These are phyloP conservation scores for Lachnellula hyalina DNA, from an alignment of 2,329 filamentous ascomycete species.

Conservation along the genomic window DNA sequence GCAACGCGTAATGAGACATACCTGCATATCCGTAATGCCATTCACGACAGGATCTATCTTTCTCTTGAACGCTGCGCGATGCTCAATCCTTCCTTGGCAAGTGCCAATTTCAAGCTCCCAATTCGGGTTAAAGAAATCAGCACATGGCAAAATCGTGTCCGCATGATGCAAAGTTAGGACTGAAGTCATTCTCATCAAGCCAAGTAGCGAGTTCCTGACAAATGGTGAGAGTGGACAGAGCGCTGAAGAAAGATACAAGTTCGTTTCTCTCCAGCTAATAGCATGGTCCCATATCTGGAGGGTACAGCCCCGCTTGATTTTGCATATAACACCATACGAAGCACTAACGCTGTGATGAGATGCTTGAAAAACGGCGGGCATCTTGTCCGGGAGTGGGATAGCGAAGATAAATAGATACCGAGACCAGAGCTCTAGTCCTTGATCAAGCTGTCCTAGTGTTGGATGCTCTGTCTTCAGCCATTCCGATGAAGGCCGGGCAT, in stretches of 20 bases:
- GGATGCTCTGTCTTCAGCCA: constrained; percentile 42
- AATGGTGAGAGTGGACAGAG: constrained; percentile 24
- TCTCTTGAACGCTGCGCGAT: constrained; percentile 50
- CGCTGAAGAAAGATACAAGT: constrained; percentile 28
- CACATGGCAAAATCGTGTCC: constrained; percentile 53
- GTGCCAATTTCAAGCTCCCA: constrained; percentile 60
- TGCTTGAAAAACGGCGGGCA: constrained; percentile 55
- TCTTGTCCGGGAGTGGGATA: constrained; percentile 36
- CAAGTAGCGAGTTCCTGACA: constrained; percentile 25
- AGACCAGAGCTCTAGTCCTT: constrained; percentile 41
- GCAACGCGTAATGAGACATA: neutral
- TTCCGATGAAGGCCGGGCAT: constrained; percentile 35
- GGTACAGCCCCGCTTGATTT: constrained; percentile 53
- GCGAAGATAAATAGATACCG: constrained; percentile 44
- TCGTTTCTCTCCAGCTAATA: constrained; percentile 52
- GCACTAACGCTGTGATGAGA: constrained; percentile 58
- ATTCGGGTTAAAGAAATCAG: constrained; percentile 58
- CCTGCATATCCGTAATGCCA: constrained; percentile 52
- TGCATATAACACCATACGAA: constrained; percentile 56
- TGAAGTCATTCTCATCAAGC: constrained; percentile 22
- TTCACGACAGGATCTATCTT: constrained; percentile 63
- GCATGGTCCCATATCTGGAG: constrained; percentile 61
- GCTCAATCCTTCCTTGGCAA: constrained; percentile 49
- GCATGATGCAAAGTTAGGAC: constrained; percentile 41
- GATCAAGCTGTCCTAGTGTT: constrained; percentile 41